A percentile compares a stretch with the other conserved stretches of the same genome.
These are phyloP conservation scores for Pichia sp. DNA, from an alignment of 1,139 yeast genomes.

Conservation along the genomic window DNA sequence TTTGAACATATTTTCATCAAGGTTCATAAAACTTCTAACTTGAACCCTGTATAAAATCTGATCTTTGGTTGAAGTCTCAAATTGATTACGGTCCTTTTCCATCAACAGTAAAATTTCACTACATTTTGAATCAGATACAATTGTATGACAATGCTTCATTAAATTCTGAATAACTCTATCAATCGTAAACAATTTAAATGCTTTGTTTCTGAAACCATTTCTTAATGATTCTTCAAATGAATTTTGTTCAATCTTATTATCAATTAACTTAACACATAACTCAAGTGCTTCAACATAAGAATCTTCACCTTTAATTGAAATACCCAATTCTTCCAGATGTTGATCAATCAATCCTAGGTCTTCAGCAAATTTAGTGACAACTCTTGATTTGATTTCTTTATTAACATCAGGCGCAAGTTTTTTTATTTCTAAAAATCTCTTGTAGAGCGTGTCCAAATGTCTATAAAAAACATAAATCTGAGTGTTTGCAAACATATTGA, in stretches of 20 bases:
- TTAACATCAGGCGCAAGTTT: conserved; percentile 57
- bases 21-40: conserved; percentile 71
- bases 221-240: conserved; percentile 94
- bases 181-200: conserved; percentile 85
- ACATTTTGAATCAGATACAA: conserved; percentile 75
- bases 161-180: conserved; percentile 89
- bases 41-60: conserved; percentile 89
- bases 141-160: conserved; percentile 78
- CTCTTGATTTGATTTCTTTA: conserved; percentile 61
- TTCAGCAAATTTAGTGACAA: conserved; percentile 75
- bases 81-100: conserved; percentile 67
- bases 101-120: conserved; percentile 74
- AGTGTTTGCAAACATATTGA: conserved; percentile 85
- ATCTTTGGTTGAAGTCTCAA: conserved; percentile 68
- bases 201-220: conserved; percentile 90
- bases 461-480: conserved; percentile 88
- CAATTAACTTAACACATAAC: conserved; percentile 70
- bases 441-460: conserved; percentile 72
- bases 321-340: conserved; percentile 74
- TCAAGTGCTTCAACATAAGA: conserved; percentile 73
- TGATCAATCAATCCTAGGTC: conserved; percentile 79
- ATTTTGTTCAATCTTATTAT: conserved; percentile 88
- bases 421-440: conserved; percentile 74
- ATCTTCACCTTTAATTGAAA: conserved; percentile 61
- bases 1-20: conserved; percentile 90